Evolutionary conservation across 2,329 filamentous ascomycete species (phyloP), one percentile per base, ranked within the genome.

Genomic region (Xylariaceae sp.): DNA sequence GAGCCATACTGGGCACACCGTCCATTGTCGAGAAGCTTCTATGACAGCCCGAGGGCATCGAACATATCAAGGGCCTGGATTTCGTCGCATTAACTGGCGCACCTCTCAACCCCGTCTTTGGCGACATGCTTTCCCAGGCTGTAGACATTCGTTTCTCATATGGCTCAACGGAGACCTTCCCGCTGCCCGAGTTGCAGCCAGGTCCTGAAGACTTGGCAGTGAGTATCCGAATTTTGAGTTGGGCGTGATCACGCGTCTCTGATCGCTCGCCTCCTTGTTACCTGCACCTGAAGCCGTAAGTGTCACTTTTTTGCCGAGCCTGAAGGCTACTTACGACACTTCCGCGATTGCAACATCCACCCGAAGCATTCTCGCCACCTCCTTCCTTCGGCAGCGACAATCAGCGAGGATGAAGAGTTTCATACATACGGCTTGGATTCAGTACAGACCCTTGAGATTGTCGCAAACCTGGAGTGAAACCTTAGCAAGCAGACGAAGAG

Each of bases 161-260:
- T n/a, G 56, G 56, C 1, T 50, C 53, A 0, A 59, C 56, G 2
- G 55, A 59, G 34, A 50, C 40, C 0, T 48, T 43, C 17, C 30
- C 41, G 1, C 24, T 48, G 2, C 56, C 56, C 0, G 47, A 59
- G 38, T 30, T 59, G 1, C 38, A 37, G 3, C 34, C 36, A 7
- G 2, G 32, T 0, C 44, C 37, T 3, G 50, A 56, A 11, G 56
- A 65, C 17, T 65, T 61, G 62, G 33, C 16, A 57, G 38, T 56
- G 62, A 8, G 61, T 65, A 38, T 65, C 61, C 53, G 56, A 55
- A n/a, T 55, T 62, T 2, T n/a, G 11, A 11, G 9, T 35, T 11
- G 9, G n/a, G 33, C 33, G 19, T 17, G 33, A 35, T 7, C 12
- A 18, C 16, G 33, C 9, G 12, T 35, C 33, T 9, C 19, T 12